Conservation (phyloP, 1,139 yeast species). For the Pichia norvegensis region DNA sequence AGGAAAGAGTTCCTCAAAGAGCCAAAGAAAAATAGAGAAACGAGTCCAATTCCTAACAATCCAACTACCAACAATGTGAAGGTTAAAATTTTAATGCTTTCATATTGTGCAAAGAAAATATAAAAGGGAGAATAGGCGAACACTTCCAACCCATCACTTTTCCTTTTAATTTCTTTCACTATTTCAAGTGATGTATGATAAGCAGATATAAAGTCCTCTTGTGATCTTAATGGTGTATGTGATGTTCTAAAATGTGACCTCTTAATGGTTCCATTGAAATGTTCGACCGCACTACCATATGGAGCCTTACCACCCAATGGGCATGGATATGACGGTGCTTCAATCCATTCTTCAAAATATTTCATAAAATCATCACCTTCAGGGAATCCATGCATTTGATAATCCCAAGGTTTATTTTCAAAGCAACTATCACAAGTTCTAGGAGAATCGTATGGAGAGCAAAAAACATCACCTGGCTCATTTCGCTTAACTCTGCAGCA, state of each 20-base stretch:
- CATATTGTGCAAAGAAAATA: slow-evolving; percentile 85
- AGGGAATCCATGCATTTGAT: slow-evolving; percentile 80
- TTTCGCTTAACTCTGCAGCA: slow-evolving; percentile 67
- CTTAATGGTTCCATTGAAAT: slow-evolving; percentile 32
- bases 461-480: slow-evolving; percentile 36
- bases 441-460: slow-evolving; percentile 62
- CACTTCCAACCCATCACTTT: slow-evolving; percentile 41
- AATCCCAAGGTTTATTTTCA: slow-evolving; percentile 53
- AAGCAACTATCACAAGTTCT: slow-evolving; percentile 71
- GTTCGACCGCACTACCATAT: slow-evolving; percentile 53
- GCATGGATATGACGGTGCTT: slow-evolving; percentile 77
- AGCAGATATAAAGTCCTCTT: slow-evolving; percentile 74
- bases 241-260: slow-evolving; percentile 71
- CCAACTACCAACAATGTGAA: slow-evolving; percentile 51
- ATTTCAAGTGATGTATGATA: slow-evolving; percentile 69
- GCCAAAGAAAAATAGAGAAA: slow-evolving; percentile 52
- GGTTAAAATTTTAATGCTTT: slow-evolving; percentile 51
- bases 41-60: slow-evolving; percentile 41
- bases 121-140: slow-evolving; percentile 93
- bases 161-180: slow-evolving; percentile 45
- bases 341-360: slow-evolving; percentile 75
- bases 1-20: slow-evolving; percentile 53
- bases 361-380: slow-evolving; percentile 58
- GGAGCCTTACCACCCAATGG: slow-evolving; percentile 97
- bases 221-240: slow-evolving; percentile 78